phyloP scores from a whole-genome alignment of 1,139 yeast species.

The Sugiyamaella novakii region DNA sequence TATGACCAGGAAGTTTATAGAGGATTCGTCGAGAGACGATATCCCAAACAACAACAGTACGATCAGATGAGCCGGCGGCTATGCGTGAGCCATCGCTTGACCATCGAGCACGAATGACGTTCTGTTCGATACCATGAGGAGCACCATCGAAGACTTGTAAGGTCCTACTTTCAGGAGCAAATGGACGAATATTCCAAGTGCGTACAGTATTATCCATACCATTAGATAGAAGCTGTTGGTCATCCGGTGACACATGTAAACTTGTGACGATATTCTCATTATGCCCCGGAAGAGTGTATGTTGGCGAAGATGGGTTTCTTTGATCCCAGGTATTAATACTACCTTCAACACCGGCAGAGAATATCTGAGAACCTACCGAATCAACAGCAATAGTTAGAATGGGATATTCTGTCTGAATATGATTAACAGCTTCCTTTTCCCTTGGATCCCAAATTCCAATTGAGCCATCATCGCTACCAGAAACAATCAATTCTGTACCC shows the following conservation, averaged over 20 bases:
- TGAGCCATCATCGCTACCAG: slow-evolving; percentile 69
- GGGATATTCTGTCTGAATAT: slow-evolving; percentile 56
- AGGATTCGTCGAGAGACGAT: slow-evolving; percentile 51
- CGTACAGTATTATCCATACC: slow-evolving; percentile 60
- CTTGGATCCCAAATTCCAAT: slow-evolving; percentile 65
- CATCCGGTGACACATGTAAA: slow-evolving; percentile 53
- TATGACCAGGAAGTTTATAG: slow-evolving; percentile 55
- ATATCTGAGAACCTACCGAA: slow-evolving; percentile 49
- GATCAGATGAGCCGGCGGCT: slow-evolving; percentile 65
- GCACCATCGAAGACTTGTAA: slow-evolving; percentile 62
- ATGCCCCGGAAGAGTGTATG: slow-evolving; percentile 49
- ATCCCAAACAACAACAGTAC: slow-evolving; percentile 63
- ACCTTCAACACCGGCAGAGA: slow-evolving; percentile 70
- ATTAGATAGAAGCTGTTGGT: slow-evolving; percentile 54
- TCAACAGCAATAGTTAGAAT: slow-evolving; percentile 54
- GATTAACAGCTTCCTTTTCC: slow-evolving; percentile 47
- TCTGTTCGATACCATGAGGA: slow-evolving; percentile 55
- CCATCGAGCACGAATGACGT: slow-evolving; percentile 54
- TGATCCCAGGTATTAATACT: slow-evolving; percentile 59
- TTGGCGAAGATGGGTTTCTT: slow-evolving; percentile 26
- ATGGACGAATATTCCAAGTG: slow-evolving; percentile 57
- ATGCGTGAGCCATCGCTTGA: slow-evolving; percentile 46
- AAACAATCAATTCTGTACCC: slow-evolving; percentile 45
- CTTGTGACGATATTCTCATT: slow-evolving; percentile 53
- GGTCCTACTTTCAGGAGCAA: slow-evolving; percentile 47